A percentile compares a stretch with the other conserved stretches of the same genome.
Evolutionary conservation across 106 monocot species (phyloP).

Genomic region (Dactylorhiza incarnata): DNA sequence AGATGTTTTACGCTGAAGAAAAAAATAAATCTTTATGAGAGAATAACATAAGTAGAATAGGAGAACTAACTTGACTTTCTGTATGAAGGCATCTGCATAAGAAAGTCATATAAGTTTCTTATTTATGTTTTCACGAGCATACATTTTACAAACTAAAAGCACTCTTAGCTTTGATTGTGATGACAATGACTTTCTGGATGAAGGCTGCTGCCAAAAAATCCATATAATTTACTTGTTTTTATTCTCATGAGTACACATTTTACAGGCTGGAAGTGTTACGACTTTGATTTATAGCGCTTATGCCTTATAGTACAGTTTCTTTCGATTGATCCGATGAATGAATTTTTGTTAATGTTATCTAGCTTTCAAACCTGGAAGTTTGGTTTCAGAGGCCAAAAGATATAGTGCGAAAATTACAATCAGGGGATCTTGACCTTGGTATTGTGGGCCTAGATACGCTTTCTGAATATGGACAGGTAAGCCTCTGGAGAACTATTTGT

Average conservation of each 20-base stretch:
- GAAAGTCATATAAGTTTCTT: too few relatives aligned
- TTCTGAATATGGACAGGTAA: conserved; percentile 82
- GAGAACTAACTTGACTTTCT: too few relatives aligned
- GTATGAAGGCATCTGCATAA: too few relatives aligned
- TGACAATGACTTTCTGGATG: background rate
- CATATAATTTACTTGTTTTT: background rate
- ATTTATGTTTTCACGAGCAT: too few relatives aligned
- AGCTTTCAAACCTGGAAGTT: conserved; percentile 91
- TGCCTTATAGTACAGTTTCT: background rate
- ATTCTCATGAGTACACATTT: background rate
- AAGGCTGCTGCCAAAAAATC: background rate
- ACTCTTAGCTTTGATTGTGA: too few relatives aligned
- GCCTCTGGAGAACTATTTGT: background rate
- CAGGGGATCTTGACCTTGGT: conserved; percentile 92
- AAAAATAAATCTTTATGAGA: too few relatives aligned
- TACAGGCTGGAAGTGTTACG: background rate
- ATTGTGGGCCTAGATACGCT: conserved; percentile 89
- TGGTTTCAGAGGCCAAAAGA: conserved; percentile 99
- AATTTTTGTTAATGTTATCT: background rate
- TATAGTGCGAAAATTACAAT: conserved; percentile 75
- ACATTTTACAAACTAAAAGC: too few relatives aligned
- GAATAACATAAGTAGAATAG: too few relatives aligned
- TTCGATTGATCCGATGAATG: background rate
- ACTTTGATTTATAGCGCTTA: background rate
- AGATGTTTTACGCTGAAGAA: too few relatives aligned